Base-by-base conservation (phyloP, 2,329 filamentous ascomycete species). In the Elsinoe fawcettii region DNA sequence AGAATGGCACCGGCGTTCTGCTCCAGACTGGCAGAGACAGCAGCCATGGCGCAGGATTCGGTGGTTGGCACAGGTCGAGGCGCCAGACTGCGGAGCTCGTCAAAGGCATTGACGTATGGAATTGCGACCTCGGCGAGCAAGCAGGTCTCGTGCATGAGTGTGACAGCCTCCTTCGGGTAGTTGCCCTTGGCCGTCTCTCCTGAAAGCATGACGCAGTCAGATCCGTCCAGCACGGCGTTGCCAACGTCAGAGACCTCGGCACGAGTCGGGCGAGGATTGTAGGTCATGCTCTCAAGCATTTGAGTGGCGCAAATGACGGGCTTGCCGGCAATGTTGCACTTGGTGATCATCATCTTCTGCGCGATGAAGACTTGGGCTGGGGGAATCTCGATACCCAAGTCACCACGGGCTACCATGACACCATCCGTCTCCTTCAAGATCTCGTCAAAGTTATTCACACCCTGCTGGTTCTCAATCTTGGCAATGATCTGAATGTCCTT, bases 311-410 rank as follows among this genome's bases (percentile, higher is more conserved):
- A 97, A 73, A 99, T 96, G 74, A 92, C 91, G 65, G 93, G 93
- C 83, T 99, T 99, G 76, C 93, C 93, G 66, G 90, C 91, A 71
- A 96, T 85, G 81, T 99, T 99, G 85, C 93, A 99, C 86, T 97
- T 97, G 77, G 93, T 91, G 75, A 99, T 99, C 83, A 99, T 91
- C 89, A 99, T 99, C 87, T 99, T 99, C 82, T 99, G 93, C 58
- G 93, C 93, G 66, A 95, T 90, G 76, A 99, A 99, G 65, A 99
- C 93, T 81, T 99, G 93, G 63, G 92, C 90, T 61, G 93, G 92
- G 51, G 93, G 92, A 67, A 99, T 99, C 79, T 99, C 93, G 68
- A 99, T 99, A 80, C 93, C 93, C 63, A 96, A 79, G 71, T 97
- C 93, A 79, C 93, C 93, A 84, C 93, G 92, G 69, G 93, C 93